Evolutionary conservation across 2,329 filamentous ascomycete genomes (phyloP).

Genomic region (Xylariaceae sp.): DNA sequence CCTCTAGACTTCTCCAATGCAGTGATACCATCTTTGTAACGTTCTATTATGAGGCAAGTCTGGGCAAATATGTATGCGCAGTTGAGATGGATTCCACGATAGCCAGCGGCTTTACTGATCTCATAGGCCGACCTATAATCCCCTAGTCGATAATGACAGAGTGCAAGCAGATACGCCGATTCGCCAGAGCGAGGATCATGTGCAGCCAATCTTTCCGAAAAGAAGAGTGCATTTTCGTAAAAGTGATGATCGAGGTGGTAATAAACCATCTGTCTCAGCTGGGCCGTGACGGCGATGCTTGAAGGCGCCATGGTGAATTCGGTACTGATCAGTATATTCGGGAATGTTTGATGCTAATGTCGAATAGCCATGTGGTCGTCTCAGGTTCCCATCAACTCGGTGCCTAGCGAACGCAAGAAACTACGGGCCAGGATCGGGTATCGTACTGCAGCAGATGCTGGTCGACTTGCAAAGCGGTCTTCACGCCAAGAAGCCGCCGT

Average conservation of each 20-base stretch:
- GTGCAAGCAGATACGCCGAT: conserved; percentile 79
- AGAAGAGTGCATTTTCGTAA: conserved; percentile 89
- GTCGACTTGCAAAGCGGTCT: conserved; percentile 2
- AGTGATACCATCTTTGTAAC: conserved; percentile 78
- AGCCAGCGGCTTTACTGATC: conserved; percentile 72
- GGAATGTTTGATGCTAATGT: conserved; percentile 28
- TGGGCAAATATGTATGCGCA: conserved; percentile 93
- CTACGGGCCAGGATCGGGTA: conserved; percentile 3
- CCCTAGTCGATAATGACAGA: conserved; percentile 83
- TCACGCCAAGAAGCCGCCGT: conserved; percentile 1
- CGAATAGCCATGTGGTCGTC: conserved; percentile 45
- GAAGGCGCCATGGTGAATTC: conserved; percentile 57
- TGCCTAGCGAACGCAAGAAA: conserved; percentile 14
- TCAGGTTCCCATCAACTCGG: conserved; percentile 23
- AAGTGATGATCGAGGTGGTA: conserved; percentile 88
- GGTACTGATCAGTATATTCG: conserved; percentile 19
- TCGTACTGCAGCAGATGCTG: neutral
- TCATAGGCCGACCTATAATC: conserved; percentile 88
- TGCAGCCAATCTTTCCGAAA: conserved; percentile 83
- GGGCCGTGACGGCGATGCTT: conserved; percentile 54
- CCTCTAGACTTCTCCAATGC: conserved; percentile 82
- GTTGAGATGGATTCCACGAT: conserved; percentile 77
- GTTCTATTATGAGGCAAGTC: conserved; percentile 79
- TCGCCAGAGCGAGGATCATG: conserved; percentile 84
- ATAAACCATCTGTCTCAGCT: conserved; percentile 65